Evolutionary conservation across 1,284 basidiomycete genomes (phyloP).

Genomic region (Testicularia cyperi): DNA sequence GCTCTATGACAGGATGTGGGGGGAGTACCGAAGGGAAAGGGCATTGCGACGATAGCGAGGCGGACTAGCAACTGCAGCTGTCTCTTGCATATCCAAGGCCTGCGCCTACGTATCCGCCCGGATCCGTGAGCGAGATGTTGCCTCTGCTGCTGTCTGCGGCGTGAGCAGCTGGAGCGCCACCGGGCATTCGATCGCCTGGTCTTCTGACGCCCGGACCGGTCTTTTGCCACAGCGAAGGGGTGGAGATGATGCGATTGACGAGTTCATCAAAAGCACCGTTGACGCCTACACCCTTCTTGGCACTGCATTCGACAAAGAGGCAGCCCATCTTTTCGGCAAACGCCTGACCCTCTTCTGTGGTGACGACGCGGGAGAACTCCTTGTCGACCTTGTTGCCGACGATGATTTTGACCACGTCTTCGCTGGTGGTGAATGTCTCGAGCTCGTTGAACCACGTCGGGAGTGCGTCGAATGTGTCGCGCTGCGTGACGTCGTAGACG

Average conservation of each 20-base stretch:
- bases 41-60: not conserved
- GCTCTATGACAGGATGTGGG: too few species aligned
- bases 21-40: not conserved
- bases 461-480: conserved; percentile 87
- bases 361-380: conserved; percentile 84
- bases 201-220: conserved; percentile 44
- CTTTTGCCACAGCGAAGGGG: conserved; percentile 51
- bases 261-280: conserved; percentile 57
- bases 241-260: conserved; percentile 55
- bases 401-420: conserved; percentile 86
- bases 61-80: conserved; percentile 41
- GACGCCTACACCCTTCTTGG: conserved; percentile 54
- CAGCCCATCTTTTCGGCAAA: conserved; percentile 81
- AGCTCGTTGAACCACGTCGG: conserved; percentile 91
- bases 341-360: conserved; percentile 73
- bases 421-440: conserved; percentile 76
- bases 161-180: conserved; percentile 50
- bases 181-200: conserved; percentile 58
- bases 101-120: conserved; percentile 28
- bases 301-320: conserved; percentile 76
- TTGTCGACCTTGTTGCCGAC: conserved; percentile 92
- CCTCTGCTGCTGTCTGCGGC: conserved; percentile 44
- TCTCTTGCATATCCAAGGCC: conserved; percentile 39
- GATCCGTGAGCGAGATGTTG: conserved; percentile 40
- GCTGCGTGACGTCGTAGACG: conserved; percentile 89